Evolutionary conservation across 208 protist genomes (phyloP), one percentile per base, ranked within the genome.

Genomic region (Herpetomonas tarakana): DNA sequence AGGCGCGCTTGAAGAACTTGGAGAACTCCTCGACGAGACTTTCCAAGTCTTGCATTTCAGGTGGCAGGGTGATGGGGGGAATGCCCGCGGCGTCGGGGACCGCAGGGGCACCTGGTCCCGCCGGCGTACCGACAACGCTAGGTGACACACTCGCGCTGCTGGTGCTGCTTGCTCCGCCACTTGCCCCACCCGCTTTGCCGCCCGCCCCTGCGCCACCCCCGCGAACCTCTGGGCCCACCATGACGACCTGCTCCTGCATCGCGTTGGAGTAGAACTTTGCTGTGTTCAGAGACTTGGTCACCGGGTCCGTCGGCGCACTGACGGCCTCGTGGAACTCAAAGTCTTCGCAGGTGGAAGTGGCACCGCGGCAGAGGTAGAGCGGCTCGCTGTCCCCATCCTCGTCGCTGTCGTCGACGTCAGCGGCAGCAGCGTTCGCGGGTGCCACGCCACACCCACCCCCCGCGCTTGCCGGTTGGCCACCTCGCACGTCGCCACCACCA

Each of bases 1-100:
- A 81, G 0, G 76, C 60, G 19, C 62, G 41, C 3, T 64, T 35
- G 52, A 85, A 92, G 46, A 89, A 92, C 11, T 45, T 19, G 26
- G 60, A 63, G 57, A 92, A 89, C 71, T 92, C 79, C 22, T 92
- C 81, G 11, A 88, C 73, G 11, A 92, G 70, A 7, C 72, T 80
- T 50, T 92, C 81, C 27, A 89, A 31, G 51, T 89, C 85, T 49
- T 87, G 71, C 62, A 84, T 56, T 27, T 91, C 84, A 14, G 70
- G 70, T 16, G 79, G 51, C 18, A 76, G 55, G n/a, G 74, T 21
- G 0, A 46, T 18, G 28, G 21, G 35, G 25, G 28, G 12, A 2
- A 18, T 3, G 12, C 2, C 28, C 3, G 52, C 19, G 18, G 18
- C 47, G 22, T 74, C 65, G 21, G 29, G 19, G 44, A 25, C 30